Conservation (phyloP, 345 rosid genomes). For the Syzygium jambos region DNA sequence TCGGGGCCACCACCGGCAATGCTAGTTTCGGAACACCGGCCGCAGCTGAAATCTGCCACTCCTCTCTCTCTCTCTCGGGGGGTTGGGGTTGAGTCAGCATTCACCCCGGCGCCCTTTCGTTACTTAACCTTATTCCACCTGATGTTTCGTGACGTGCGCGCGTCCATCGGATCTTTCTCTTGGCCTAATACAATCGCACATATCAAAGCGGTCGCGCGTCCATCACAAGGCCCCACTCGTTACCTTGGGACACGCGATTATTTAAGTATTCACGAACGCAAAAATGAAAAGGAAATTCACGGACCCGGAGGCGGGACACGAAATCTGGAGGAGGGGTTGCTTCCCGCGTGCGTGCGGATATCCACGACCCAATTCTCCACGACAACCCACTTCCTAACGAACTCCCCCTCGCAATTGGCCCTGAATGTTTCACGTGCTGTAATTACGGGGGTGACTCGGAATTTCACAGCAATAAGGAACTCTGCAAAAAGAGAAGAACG, state of each 20-base stretch:
- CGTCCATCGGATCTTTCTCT: neutral
- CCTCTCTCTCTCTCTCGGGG: no score
- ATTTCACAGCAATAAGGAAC: constrained; percentile 1
- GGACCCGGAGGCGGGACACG: neutral
- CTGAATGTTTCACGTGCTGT: neutral
- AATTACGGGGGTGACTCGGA: neutral
- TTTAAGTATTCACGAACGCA: neutral
- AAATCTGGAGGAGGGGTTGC: neutral
- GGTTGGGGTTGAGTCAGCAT: neutral
- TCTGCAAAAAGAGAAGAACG: neutral
- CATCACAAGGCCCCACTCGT: neutral
- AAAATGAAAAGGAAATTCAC: neutral
- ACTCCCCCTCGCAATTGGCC: neutral
- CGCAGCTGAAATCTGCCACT: no score
- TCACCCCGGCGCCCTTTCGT: neutral
- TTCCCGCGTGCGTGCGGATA: neutral
- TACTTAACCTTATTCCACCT: neutral
- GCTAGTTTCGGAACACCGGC: neutral
- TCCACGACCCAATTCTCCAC: neutral
- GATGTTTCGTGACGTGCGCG: neutral
- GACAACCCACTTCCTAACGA: neutral
- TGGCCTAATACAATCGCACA: neutral
- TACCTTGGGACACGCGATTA: neutral
- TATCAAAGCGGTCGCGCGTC: neutral
- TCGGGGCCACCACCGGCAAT: neutral